Evolutionary conservation across 208 protist genomes (phyloP).

Genomic region (Trypanosoma melophagium): DNA sequence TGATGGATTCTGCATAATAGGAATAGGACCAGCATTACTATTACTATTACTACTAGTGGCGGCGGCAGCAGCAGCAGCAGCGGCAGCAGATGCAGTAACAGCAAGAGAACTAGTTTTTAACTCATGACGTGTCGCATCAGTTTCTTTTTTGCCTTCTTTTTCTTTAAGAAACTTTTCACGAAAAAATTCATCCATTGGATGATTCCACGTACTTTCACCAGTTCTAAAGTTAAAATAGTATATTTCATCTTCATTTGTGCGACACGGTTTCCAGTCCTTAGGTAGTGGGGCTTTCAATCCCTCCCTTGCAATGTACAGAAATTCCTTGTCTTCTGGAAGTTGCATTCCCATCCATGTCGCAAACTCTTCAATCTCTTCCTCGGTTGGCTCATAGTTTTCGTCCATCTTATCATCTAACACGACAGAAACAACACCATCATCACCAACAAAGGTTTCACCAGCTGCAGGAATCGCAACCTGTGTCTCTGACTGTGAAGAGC

Average conservation of each 20-base stretch:
- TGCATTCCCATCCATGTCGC: slow-evolving; percentile 93
- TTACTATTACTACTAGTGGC: not conserved
- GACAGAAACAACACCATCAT: slow-evolving; percentile 84
- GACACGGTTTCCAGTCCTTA: slow-evolving; percentile 93
- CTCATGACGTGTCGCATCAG: not conserved
- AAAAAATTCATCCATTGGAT: slow-evolving; percentile 92
- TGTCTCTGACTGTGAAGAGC: slow-evolving; percentile 7
- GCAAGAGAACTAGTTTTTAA: not conserved
- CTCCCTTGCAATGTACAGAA: slow-evolving; percentile 92
- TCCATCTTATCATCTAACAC: slow-evolving; percentile 88
- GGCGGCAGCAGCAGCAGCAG: not conserved
- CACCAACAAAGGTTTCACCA: slow-evolving; percentile 74
- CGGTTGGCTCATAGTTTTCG: slow-evolving; percentile 87
- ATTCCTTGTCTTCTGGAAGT: slow-evolving; percentile 82
- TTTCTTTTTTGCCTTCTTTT: slow-evolving; percentile 46
- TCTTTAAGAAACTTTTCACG: slow-evolving; percentile 73
- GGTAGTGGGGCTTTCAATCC: slow-evolving; percentile 94
- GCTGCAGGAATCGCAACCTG: slow-evolving; percentile 42
- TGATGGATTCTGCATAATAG: slow-evolving; percentile 9
- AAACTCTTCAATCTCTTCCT: slow-evolving; percentile 92
- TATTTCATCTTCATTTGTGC: slow-evolving; percentile 87
- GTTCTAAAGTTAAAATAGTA: slow-evolving; percentile 98
- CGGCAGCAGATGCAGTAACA: not conserved
- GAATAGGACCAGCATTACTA: not conserved
- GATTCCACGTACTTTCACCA: slow-evolving; percentile 94